A percentile compares a stretch with the other conserved stretches of the same genome.
These are phyloP conservation scores for Lithocarpus polystachyus DNA, from an alignment of 306 rosid species.

Conservation along the genomic window DNA sequence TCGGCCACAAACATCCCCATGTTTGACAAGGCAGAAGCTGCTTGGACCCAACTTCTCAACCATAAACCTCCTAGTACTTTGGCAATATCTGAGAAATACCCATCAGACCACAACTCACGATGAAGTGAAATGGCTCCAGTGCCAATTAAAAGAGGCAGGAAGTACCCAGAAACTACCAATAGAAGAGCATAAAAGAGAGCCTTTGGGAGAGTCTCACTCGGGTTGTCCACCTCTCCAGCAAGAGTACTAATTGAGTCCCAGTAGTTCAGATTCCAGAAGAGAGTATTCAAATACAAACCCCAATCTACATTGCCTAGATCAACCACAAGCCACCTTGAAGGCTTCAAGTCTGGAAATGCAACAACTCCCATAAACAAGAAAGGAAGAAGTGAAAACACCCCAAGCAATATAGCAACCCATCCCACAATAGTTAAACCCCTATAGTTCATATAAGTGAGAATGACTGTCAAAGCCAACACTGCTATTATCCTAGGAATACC, in stretches of 20 bases:
- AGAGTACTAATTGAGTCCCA: conserved; percentile 74
- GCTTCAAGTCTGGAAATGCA: conserved; percentile 47
- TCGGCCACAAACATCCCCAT: conserved; percentile 75
- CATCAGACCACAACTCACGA: conserved; percentile 50
- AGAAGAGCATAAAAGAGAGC: conserved; percentile 54
- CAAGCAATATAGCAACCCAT: conserved; percentile 52
- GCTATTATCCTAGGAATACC: conserved; percentile 49
- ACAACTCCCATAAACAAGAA: conserved; percentile 57
- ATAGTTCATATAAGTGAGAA: conserved; percentile 62
- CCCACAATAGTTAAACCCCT: conserved; percentile 69
- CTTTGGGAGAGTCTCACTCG: conserved; percentile 55
- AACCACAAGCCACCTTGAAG: conserved; percentile 48
- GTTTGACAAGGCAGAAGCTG: conserved; percentile 66
- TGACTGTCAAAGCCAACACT: conserved; percentile 32
- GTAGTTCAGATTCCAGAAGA: conserved; percentile 75
- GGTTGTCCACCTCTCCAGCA: conserved; percentile 62
- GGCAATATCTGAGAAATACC: conserved; percentile 62
- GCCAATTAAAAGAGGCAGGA: conserved; percentile 56
- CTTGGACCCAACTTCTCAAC: conserved; percentile 58
- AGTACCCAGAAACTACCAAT: conserved; percentile 50
- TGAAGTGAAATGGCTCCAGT: conserved; percentile 55
- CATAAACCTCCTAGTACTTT: conserved; percentile 54
- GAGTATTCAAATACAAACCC: conserved; percentile 59
- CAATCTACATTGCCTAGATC: conserved; percentile 47
- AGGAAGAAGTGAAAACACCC: conserved; percentile 62